Base-by-base conservation (phyloP, 805 yeast genomes). In the Candida coquimbonensis region DNA sequence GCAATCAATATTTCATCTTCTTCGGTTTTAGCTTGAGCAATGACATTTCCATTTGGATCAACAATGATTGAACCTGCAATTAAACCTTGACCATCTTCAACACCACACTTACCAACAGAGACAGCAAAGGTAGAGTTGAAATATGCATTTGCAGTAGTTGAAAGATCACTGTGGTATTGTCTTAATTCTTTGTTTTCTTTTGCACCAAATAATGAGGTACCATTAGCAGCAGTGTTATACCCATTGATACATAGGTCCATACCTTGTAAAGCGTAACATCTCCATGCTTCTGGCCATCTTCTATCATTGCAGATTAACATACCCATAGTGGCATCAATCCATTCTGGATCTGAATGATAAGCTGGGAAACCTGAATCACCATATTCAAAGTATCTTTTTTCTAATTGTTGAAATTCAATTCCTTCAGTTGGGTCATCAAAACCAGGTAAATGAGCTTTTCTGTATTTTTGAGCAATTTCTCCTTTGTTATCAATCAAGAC, bases 271-370 rank as follows among this genome's bases (percentile, higher is more conserved):
- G 67, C 70, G 44, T 65, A 66, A 34, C 51, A 45, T 54, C 71
- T 62, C 71, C 72, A 67, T 14, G 70, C 65, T 45, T 67, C 71
- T 7, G 69, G 68, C 71, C 72, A 67, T 53, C 70, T 65, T 51
- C 72, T 58, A 48, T 67, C 72, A 46, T 67, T 67, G 53, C 72
- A 67, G 17, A 67, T 67, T 42, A 67, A 51, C 63, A 63, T 62
- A 38, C 72, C 70, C 24, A 63, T 50, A 19, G 65, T 67, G 26
- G 65, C 61, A 53, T 64, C 70, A 33, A 65, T 53, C 66, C 68
- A 59, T 36, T 59, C 56, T n/a, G 65, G 66, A 25, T 64, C 50
- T 27, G 67, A 51, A 44, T 59, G 56, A 34, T 62, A 53, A 14
- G 71, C 72, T 42, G 56, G 56, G 53, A 65, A 67, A 8, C 70